Evolutionary conservation across 495 filamentous ascomycete genomes (phyloP).

Genomic region (Tuber indicum): DNA sequence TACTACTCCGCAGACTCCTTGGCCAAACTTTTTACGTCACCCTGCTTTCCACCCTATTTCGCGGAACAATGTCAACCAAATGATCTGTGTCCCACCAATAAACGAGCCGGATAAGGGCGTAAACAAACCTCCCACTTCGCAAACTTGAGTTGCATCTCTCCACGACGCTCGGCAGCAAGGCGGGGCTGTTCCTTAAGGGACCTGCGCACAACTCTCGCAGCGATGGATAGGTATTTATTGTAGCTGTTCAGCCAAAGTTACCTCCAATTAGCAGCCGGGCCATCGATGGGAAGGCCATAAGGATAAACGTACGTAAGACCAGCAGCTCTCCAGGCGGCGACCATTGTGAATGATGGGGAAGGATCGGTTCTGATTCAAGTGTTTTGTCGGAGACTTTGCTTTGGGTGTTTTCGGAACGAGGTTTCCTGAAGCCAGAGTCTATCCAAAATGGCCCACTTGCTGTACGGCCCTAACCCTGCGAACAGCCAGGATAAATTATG

Average conservation of each 20-base stretch:
- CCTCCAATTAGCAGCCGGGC: constrained; percentile 21
- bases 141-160: constrained; percentile 82
- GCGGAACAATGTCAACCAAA: background rate
- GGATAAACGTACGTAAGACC: constrained; percentile 72
- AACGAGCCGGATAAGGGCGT: background rate
- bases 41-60: constrained; percentile 88
- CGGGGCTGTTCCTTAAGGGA: constrained; percentile 91
- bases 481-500: background rate
- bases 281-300: constrained; percentile 9
- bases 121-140: constrained; percentile 82
- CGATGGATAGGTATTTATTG: constrained; percentile 76
- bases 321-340: constrained; percentile 96
- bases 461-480: constrained; percentile 28
- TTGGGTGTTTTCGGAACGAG: constrained; percentile 16
- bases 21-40: constrained; percentile 69
- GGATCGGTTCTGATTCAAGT: constrained; percentile 28
- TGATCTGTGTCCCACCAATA: constrained; percentile 16
- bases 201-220: constrained; percentile 72
- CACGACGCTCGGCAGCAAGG: constrained; percentile 78
- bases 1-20: constrained; percentile 54
- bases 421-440: constrained; percentile 18
- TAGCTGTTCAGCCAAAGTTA: constrained; percentile 50
- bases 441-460: background rate
- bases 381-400: constrained; percentile 22
- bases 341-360: constrained; percentile 61